These are phyloP conservation scores for Colletotrichum lindemuthianum DNA, from an alignment of 2,329 filamentous ascomycete genomes.

Conservation along the genomic window DNA sequence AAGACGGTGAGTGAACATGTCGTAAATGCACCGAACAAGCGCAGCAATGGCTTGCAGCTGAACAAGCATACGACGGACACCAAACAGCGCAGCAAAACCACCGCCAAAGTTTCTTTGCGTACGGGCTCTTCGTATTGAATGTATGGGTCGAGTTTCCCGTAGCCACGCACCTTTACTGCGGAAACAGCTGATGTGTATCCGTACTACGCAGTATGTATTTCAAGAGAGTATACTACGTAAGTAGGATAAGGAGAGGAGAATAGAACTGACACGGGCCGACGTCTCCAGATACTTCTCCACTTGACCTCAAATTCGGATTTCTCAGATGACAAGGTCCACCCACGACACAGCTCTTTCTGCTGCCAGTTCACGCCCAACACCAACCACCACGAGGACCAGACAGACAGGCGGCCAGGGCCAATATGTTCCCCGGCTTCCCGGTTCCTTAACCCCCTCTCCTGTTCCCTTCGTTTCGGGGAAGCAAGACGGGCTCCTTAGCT, in stretches of 20 bases:
- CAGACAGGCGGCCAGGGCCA: neutral
- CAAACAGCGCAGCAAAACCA: slow-evolving; percentile 2
- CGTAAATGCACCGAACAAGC: neutral
- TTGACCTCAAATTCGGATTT: too few relatives aligned
- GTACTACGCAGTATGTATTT: too few relatives aligned
- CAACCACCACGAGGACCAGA: neutral
- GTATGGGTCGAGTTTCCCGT: too few relatives aligned
- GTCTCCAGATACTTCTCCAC: too few relatives aligned
- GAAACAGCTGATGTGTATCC: too few relatives aligned
- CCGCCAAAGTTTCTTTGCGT: slow-evolving; percentile 17
- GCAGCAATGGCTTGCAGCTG: neutral
- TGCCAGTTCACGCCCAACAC: neutral
- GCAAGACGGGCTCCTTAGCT: slow-evolving; percentile 29
- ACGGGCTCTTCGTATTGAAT: slow-evolving; percentile 5
- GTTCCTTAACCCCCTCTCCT: slow-evolving; percentile 27
- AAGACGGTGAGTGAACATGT: slow-evolving; percentile 25
- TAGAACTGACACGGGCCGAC: too few relatives aligned
- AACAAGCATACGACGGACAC: neutral
- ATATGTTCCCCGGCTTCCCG: slow-evolving; percentile 32
- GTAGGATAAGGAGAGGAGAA: too few relatives aligned
- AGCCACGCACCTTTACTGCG: too few relatives aligned
- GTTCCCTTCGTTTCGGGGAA: slow-evolving; percentile 35
- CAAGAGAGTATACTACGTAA: too few relatives aligned
- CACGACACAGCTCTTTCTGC: neutral
- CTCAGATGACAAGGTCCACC: too few relatives aligned